phyloP scores from a whole-genome alignment of 768 basidiomycete species.

The Pleurotus djamor region DNA sequence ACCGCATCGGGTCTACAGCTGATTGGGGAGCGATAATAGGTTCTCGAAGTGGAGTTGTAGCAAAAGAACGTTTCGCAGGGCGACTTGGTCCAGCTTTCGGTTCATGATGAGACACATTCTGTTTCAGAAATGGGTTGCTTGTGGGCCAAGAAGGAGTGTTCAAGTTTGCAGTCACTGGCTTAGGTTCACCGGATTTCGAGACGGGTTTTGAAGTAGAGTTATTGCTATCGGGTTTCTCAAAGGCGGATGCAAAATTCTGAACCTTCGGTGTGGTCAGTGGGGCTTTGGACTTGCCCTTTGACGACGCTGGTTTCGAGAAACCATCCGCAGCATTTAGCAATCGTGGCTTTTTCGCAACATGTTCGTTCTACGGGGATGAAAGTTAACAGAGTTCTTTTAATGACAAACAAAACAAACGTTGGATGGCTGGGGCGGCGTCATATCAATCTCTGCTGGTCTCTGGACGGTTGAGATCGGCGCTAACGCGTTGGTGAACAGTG shows the following conservation, averaged over 20 bases:
- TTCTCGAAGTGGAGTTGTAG: background rate
- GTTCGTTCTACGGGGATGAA: no score
- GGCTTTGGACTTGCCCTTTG: background rate
- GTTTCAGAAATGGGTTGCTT: background rate
- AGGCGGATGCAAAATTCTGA: slow-evolving; percentile 9
- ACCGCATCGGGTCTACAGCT: background rate
- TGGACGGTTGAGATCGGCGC: no score
- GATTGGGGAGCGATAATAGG: background rate
- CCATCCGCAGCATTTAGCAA: slow-evolving; percentile 2
- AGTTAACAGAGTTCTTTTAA: no score
- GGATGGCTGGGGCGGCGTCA: no score
- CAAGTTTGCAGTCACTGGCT: background rate
- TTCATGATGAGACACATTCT: background rate
- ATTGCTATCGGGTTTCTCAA: background rate
- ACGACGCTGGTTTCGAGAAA: slow-evolving; percentile 2
- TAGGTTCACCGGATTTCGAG: background rate
- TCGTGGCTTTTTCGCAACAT: no score
- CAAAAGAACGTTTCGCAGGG: background rate
- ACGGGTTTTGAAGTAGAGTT: background rate
- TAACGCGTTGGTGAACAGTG: no score
- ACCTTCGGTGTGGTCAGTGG: background rate
- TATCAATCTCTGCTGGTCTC: no score
- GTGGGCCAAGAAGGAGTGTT: background rate
- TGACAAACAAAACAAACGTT: no score
- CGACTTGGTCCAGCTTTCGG: background rate